These are phyloP conservation scores for Trypethelium eluteriae DNA, from an alignment of 495 filamentous ascomycete genomes.

Conservation along the genomic window DNA sequence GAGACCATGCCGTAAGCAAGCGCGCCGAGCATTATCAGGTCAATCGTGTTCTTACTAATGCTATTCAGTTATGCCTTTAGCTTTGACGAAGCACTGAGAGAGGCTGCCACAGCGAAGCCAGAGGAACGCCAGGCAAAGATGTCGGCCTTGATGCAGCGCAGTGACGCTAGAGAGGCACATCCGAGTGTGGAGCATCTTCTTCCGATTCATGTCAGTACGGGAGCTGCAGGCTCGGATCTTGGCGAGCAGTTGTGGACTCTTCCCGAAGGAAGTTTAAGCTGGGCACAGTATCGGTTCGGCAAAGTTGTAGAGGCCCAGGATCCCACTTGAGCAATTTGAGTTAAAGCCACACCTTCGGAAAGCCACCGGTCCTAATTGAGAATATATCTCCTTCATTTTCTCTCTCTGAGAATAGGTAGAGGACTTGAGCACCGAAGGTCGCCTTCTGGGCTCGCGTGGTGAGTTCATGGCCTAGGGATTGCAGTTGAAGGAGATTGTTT, in stretches of 20 bases:
- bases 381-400: too few relatives aligned
- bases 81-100: slow-evolving; percentile 72
- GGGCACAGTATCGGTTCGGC: slow-evolving; percentile 31
- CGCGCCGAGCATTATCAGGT: background rate
- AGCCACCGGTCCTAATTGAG: too few relatives aligned
- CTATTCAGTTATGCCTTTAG: slow-evolving; percentile 39
- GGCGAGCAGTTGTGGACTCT: slow-evolving; percentile 28
- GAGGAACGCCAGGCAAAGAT: slow-evolving; percentile 55
- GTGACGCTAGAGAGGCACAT: slow-evolving; percentile 68
- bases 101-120: slow-evolving; percentile 51
- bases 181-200: slow-evolving; percentile 74
- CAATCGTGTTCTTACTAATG: slow-evolving; percentile 1
- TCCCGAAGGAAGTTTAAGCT: slow-evolving; percentile 27
- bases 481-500: too few relatives aligned
- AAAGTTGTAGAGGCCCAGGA: slow-evolving; percentile 10
- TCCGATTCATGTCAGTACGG: slow-evolving; percentile 60
- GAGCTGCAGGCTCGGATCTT: slow-evolving; percentile 26
- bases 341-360: too few relatives aligned
- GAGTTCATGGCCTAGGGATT: too few relatives aligned
- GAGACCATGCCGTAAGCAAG: slow-evolving; percentile 18
- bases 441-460: too few relatives aligned
- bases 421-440: too few relatives aligned
- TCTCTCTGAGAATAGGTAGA: too few relatives aligned
- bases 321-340: too few relatives aligned
- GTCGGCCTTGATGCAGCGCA: slow-evolving; percentile 50